Percentiles rank a stretch among this genome's conserved stretches.
Conservation (phyloP, 2,329 filamentous ascomycete genomes). For the Fusarium napiforme region DNA sequence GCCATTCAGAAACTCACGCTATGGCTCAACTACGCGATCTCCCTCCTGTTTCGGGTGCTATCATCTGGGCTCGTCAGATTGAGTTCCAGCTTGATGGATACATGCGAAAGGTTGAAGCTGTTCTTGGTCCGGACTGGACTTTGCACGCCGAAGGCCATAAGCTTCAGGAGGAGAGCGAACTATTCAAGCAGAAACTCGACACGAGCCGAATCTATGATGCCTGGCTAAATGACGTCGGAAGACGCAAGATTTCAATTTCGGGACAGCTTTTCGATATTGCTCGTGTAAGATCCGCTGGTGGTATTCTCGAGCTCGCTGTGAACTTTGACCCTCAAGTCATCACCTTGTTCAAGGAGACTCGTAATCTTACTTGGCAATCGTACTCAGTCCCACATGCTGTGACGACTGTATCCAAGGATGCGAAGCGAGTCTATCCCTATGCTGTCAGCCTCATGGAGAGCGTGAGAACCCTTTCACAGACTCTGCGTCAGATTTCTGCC, state of each 20-base stretch:
- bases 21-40: conserved; percentile 98
- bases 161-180: conserved; percentile 86
- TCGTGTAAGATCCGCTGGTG: conserved; percentile 89
- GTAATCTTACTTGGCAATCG: conserved; percentile 94
- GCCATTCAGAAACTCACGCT: conserved; percentile 94
- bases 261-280: conserved; percentile 91
- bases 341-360: conserved; percentile 97
- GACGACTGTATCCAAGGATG: conserved; percentile 96
- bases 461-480: conserved; percentile 92
- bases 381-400: conserved; percentile 95
- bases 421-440: conserved; percentile 98
- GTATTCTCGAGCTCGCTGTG: conserved; percentile 86
- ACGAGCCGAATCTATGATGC: conserved; percentile 94
- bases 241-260: conserved; percentile 89
- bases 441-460: conserved; percentile 99
- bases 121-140: conserved; percentile 93
- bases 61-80: conserved; percentile 98
- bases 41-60: conserved; percentile 94
- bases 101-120: conserved; percentile 99
- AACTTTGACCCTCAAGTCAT: conserved; percentile 99
- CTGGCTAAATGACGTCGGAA: conserved; percentile 90
- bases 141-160: conserved; percentile 95
- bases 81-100: conserved; percentile 95
- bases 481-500: conserved; percentile 81
- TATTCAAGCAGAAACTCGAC: conserved; percentile 96